Percentiles rank a stretch among this genome's conserved stretches.
Conservation (phyloP, 2,329 filamentous ascomycete species). For the Microcyclospora pomicola region DNA sequence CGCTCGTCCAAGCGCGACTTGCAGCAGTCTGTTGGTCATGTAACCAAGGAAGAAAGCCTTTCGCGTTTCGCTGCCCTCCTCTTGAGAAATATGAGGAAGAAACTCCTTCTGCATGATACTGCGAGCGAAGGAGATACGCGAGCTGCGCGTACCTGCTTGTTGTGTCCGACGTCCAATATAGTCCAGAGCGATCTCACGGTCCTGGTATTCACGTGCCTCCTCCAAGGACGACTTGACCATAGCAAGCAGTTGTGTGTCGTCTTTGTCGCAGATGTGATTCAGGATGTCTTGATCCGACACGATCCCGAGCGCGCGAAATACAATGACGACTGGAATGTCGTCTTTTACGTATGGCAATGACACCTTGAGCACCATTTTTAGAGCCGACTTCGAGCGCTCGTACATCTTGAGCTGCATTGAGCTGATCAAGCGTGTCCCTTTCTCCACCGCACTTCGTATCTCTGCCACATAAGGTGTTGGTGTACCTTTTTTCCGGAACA, state of each 20-base stretch:
- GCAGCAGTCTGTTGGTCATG: slow-evolving; percentile 92
- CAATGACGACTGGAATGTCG: slow-evolving; percentile 85
- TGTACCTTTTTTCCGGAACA: slow-evolving; percentile 97
- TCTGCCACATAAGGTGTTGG: slow-evolving; percentile 88
- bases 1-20: slow-evolving; percentile 81
- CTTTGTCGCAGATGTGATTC: slow-evolving; percentile 91
- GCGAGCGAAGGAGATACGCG: slow-evolving; percentile 80
- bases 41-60: slow-evolving; percentile 98
- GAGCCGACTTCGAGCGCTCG: slow-evolving; percentile 32
- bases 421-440: slow-evolving; percentile 87
- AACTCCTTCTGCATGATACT: slow-evolving; percentile 97
- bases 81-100: slow-evolving; percentile 89
- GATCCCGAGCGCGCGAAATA: slow-evolving; percentile 88
- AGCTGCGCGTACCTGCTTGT: slow-evolving; percentile 61
- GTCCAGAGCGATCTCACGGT: slow-evolving; percentile 84
- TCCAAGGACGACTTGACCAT: slow-evolving; percentile 96
- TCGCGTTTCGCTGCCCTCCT: slow-evolving; percentile 82
- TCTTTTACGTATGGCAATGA: slow-evolving; percentile 88
- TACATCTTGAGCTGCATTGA: slow-evolving; percentile 84
- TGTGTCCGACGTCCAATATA: slow-evolving; percentile 89
- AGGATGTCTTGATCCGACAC: slow-evolving; percentile 97
- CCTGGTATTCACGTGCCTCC: slow-evolving; percentile 91
- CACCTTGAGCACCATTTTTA: slow-evolving; percentile 78
- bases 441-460: slow-evolving; percentile 90
- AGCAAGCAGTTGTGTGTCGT: slow-evolving; percentile 92